Evolutionary conservation across 2,329 filamentous ascomycete species (phyloP).

Genomic region (Ophiostoma angusticollis): DNA sequence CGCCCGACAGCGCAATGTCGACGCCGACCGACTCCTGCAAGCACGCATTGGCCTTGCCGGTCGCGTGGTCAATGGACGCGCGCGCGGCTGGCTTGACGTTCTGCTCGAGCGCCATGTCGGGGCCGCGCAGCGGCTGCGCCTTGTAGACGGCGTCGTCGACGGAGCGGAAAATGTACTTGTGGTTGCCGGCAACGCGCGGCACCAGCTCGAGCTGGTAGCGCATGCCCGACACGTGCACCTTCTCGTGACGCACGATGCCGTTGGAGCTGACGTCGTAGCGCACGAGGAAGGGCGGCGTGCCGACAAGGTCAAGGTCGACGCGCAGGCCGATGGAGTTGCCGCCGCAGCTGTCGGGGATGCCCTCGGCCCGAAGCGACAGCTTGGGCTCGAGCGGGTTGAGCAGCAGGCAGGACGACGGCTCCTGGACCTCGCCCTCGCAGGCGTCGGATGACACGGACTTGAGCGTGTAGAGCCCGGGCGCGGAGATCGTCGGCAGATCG

Average conservation of each 20-base stretch:
- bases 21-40: slow-evolving; percentile 70
- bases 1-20: slow-evolving; percentile 63
- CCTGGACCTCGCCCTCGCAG: slow-evolving; percentile 78
- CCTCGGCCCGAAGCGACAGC: slow-evolving; percentile 58
- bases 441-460: slow-evolving; percentile 66
- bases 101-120: slow-evolving; percentile 60
- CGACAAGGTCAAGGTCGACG: slow-evolving; percentile 79
- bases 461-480: slow-evolving; percentile 77
- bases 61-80: slow-evolving; percentile 51
- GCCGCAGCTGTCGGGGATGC: slow-evolving; percentile 89
- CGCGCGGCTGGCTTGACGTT: slow-evolving; percentile 87
- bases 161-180: slow-evolving; percentile 72
- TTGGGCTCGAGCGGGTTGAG: slow-evolving; percentile 83
- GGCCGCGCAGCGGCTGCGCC: slow-evolving; percentile 46
- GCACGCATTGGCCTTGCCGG: slow-evolving; percentile 53
- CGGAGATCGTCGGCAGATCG: slow-evolving; percentile 55
- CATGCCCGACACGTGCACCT: slow-evolving; percentile 51
- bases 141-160: slow-evolving; percentile 77
- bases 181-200: slow-evolving; percentile 68
- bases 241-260: slow-evolving; percentile 41
- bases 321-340: slow-evolving; percentile 84
- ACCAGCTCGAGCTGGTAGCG: slow-evolving; percentile 76
- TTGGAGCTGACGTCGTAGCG: slow-evolving; percentile 60
- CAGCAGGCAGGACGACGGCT: slow-evolving; percentile 86
- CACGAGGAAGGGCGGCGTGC: slow-evolving; percentile 83